A percentile compares a stretch with the other conserved stretches of the same genome.
These are phyloP conservation scores for Przewalskia tangutica DNA, from an alignment of 257 asterid species.

Conservation along the genomic window DNA sequence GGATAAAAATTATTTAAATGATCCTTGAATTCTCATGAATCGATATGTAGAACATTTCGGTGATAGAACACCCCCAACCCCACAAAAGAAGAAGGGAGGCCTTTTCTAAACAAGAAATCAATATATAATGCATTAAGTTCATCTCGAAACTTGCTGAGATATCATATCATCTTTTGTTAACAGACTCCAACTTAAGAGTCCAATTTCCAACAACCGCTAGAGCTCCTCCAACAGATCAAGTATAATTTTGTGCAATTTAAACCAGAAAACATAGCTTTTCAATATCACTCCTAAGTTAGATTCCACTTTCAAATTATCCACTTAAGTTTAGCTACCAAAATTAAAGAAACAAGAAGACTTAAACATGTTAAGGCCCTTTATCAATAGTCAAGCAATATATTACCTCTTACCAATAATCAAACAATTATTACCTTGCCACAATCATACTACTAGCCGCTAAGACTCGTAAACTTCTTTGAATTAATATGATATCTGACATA, in stretches of 20 bases:
- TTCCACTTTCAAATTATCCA: not conserved
- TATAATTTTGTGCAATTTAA: not conserved
- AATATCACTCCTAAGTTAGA: not conserved
- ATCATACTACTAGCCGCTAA: not conserved
- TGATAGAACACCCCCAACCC: not conserved
- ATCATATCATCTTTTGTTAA: not conserved
- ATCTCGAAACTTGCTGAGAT: not conserved
- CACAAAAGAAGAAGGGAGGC: not conserved
- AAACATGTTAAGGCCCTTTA: not conserved
- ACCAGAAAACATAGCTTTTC: not conserved
- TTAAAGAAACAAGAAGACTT: not conserved
- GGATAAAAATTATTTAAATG: no score
- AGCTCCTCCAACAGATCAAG: not conserved
- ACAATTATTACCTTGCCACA: not conserved
- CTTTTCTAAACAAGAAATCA: not conserved
- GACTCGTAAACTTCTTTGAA: not conserved
- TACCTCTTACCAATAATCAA: not conserved
- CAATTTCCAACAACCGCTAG: not conserved
- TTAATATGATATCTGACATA: no score
- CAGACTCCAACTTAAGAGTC: not conserved
- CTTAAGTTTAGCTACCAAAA: not conserved
- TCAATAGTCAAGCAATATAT: not conserved
- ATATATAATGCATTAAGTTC: not conserved
- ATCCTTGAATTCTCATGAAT: no score
- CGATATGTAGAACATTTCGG: not conserved